A percentile compares a stretch with the other conserved stretches of the same genome.
These are phyloP conservation scores for Sporothrix brasiliensis DNA, from an alignment of 2,329 filamentous ascomycete species.

Conservation along the genomic window DNA sequence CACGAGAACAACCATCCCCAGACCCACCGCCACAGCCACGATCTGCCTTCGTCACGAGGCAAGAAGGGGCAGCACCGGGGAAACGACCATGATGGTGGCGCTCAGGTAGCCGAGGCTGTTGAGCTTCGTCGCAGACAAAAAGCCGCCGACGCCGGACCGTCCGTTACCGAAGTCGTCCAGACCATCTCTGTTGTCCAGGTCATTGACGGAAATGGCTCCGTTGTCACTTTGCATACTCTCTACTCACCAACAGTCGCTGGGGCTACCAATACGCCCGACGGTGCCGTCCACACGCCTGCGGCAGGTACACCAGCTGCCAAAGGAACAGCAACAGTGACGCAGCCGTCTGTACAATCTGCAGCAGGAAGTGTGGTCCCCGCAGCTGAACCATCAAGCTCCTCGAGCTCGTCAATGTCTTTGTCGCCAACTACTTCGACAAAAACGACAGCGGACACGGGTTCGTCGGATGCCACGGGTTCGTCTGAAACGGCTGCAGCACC, in stretches of 20 bases:
- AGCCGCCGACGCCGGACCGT: constrained; percentile 38
- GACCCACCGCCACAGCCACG: constrained; percentile 36
- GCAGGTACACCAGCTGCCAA: constrained; percentile 15
- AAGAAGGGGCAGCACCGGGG: neutral
- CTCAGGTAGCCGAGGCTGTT: constrained; percentile 19
- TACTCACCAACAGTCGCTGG: constrained; percentile 46
- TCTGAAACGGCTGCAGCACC: neutral
- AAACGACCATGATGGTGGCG: neutral
- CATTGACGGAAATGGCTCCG: constrained; percentile 53
- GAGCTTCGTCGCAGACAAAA: constrained; percentile 40
- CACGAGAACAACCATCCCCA: constrained; percentile 25
- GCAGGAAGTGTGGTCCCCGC: neutral
- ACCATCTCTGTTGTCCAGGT: constrained; percentile 60
- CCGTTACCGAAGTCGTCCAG: constrained; percentile 54
- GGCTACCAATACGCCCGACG: neutral
- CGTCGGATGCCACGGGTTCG: neutral
- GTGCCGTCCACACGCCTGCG: constrained; percentile 13
- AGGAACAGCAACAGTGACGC: neutral
- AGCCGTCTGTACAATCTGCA: neutral
- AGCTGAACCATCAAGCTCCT: neutral
- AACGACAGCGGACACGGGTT: neutral
- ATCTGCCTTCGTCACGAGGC: constrained; percentile 38
- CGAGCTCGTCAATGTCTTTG: neutral
- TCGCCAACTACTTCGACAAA: neutral
- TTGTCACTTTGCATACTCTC: constrained; percentile 51